phyloP scores from a whole-genome alignment of 768 basidiomycete genomes.

The Termitomyces sp. region DNA sequence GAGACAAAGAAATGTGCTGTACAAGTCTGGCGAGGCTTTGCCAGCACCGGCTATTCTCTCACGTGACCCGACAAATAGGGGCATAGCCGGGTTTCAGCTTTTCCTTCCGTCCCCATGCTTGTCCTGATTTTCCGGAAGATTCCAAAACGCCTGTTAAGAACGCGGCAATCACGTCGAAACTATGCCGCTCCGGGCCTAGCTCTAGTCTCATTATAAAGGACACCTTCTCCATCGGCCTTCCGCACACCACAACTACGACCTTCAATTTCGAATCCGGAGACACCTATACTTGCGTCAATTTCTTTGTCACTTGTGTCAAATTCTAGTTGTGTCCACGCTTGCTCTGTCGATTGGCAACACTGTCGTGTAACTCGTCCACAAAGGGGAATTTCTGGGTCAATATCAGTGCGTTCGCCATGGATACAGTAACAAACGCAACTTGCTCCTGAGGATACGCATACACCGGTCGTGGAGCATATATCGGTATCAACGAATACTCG shows the following conservation, averaged over 20 bases:
- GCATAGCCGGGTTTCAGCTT: no score
- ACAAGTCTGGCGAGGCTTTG: constrained; percentile 3
- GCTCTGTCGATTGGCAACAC: neutral
- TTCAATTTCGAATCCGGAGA: no score
- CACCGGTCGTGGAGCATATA: neutral
- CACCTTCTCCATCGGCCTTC: neutral
- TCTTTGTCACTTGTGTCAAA: neutral
- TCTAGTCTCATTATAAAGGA: neutral
- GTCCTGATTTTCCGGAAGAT: neutral
- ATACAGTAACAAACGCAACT: neutral
- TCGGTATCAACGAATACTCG: neutral
- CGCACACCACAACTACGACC: neutral
- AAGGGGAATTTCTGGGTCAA: neutral
- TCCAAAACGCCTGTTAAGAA: neutral
- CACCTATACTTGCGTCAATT: neutral
- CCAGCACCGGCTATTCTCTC: neutral
- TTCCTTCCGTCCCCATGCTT: neutral
- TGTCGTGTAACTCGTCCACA: neutral
- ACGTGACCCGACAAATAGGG: neutral
- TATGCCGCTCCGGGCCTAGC: no score
- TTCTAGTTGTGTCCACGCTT: neutral
- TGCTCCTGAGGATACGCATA: neutral
- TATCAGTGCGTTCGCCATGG: neutral
- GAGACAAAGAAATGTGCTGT: constrained; percentile 10
- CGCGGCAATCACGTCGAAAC: no score